Base-by-base conservation (phyloP, 129 eudicot species). In the Arctium minus region DNA sequence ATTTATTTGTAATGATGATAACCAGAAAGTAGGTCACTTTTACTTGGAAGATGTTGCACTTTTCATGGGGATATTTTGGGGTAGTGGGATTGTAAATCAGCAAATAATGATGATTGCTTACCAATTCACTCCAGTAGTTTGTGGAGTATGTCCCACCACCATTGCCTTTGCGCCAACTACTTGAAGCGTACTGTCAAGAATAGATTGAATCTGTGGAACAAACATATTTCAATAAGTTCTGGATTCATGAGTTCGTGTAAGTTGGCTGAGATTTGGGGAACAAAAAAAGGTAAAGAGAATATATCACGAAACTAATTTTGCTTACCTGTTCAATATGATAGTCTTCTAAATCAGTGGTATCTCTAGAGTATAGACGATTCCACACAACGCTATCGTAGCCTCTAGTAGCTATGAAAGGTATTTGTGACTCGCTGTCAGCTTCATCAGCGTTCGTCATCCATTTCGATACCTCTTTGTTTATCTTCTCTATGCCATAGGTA, bases 131-230 rank as follows among this genome's bases (percentile, higher is more conserved):
- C 99, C 99, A 46, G 89, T 87, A 69, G 87, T 83, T 86, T 96
- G 99, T 75, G 99, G 98, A 76, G 99, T 93, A 84, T 93, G 99
- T 17, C 99, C 99, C 18, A 96, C 99, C 77, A 96, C 97, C 99
- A 95, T 95, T 75, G 90, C 97, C 86, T 93, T 93, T 18, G 97
- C 99, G 33, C 92, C 99, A 60, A 93, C 87, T 15, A 90, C 97
- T 89, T 88, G 91, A 71, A 96, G 87, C 31, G 98, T 93, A 82
- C 87, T 88, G 40, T 85, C 88, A 75, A 96, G 94, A 82, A 93
- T 83, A 44, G 91, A 86, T 48, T 93, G 97, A 72, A 93, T 89
- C 99, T 95, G 86, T 48, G 18, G 39, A 86, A 67, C 44, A 72
- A 71, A 60, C 29, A 64, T 40, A 10, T 62, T 13, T 8, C 9